Base-by-base conservation (phyloP, 345 rosid species). In the Arabis hirsuta region DNA sequence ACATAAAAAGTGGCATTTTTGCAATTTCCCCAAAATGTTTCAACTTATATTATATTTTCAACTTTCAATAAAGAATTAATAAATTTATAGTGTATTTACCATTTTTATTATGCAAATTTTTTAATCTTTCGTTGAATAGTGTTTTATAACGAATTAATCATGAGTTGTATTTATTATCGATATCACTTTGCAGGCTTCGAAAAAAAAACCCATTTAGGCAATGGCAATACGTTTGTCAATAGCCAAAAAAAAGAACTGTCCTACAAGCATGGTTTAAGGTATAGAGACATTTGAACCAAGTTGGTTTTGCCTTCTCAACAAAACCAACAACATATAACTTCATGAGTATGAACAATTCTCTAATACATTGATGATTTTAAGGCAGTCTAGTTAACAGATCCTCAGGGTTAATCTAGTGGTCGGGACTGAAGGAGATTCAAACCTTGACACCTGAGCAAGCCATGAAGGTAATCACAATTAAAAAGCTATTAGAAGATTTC, bases 201-300 rank as follows among this genome's bases (percentile, higher is more conserved):
- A 16, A 16, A 16, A 56, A 45, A 56, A 45, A 16, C 65, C 65
- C 65, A 57, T 19, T 58, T 2, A 20, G 36, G 54, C 14, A 46
- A 22, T 34, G 55, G 0, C 64, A 44, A 9, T 58, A 46, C 45
- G 46, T 45, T 12, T 22, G 41, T 6, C 51, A 41, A 43, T 55
- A 54, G 72, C 27, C 34, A 26, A 36, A 46, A 16, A 16, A 16
- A 16, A 12, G 16, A n/a, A 52, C 38, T 24, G 6, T 26, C 50
- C 58, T 36, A 34, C n/a, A 5, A 50, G 2, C 57, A 36, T 38
- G 47, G 47, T 19, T 47, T 32, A 3, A 32, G 14, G 31, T 19
- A 16, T 62, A 52, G 20, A 64, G 32, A 19, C 32, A 64, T 32
- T 9, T 53, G 20, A 9, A 0, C 27, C 9, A 13, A 54, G 58